These are phyloP conservation scores for Beauveria pseudobassiana DNA, from an alignment of 2,329 filamentous ascomycete species.

Conservation along the genomic window DNA sequence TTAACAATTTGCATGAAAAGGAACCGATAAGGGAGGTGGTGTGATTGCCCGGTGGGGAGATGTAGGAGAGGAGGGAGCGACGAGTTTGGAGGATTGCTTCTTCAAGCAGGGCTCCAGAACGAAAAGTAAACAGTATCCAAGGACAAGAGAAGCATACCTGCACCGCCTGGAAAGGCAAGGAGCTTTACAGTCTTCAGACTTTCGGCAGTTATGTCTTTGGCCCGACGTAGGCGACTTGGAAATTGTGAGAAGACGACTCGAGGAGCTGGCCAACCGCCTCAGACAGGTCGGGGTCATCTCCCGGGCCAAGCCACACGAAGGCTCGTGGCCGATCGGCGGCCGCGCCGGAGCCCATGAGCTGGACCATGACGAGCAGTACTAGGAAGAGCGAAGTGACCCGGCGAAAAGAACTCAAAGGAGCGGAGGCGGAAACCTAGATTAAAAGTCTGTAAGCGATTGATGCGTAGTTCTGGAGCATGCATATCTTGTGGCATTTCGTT, in stretches of 20 bases:
- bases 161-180: constrained; percentile 17
- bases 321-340: neutral
- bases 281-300: constrained; percentile 15
- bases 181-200: constrained; percentile 12
- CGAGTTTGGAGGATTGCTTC: neutral
- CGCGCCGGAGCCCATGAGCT: neutral
- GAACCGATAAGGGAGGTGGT: neutral
- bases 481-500: neutral
- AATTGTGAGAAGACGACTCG: constrained; percentile 15
- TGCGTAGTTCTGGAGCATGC: neutral
- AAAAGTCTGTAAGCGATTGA: neutral
- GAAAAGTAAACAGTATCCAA: neutral
- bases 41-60: neutral
- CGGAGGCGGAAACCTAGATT: neutral
- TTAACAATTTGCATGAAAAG: neutral
- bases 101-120: neutral
- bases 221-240: constrained; percentile 16
- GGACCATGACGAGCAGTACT: neutral
- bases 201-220: constrained; percentile 14
- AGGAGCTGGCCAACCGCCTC: constrained; percentile 16
- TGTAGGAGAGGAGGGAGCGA: neutral
- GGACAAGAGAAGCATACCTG: constrained; percentile 10
- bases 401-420: neutral
- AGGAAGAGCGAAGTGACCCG: neutral
- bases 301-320: constrained; percentile 18